phyloP scores from a whole-genome alignment of 129 eudicot species.

The Escallonia herrerae region DNA sequence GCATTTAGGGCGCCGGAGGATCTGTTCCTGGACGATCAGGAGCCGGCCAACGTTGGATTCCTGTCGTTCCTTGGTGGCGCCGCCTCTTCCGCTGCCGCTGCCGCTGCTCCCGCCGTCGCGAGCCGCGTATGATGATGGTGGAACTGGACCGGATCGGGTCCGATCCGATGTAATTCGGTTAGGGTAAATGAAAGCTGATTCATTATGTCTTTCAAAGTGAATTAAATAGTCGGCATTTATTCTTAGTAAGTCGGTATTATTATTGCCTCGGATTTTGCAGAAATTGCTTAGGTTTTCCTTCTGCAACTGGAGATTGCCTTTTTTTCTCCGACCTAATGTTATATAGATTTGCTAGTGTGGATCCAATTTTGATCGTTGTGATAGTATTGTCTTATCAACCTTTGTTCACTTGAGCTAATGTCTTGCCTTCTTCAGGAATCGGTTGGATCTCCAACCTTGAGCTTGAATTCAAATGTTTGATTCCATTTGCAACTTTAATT shows the following conservation, averaged over 20 bases:
- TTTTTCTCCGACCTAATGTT: too few relatives aligned
- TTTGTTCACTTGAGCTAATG: too few relatives aligned
- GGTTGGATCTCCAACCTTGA: too few relatives aligned
- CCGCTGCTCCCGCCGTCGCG: slow-evolving; percentile 42
- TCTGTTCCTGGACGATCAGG: slow-evolving; percentile 69
- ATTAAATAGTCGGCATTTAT: slow-evolving; percentile 1
- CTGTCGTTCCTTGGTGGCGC: slow-evolving; percentile 82
- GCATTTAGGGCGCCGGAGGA: slow-evolving; percentile 77
- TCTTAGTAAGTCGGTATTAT: background rate
- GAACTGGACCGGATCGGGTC: background rate
- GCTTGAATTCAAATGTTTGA: too few relatives aligned
- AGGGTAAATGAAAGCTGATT: slow-evolving; percentile 1
- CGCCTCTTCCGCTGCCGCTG: slow-evolving; percentile 46
- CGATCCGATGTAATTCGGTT: background rate
- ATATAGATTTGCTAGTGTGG: too few relatives aligned
- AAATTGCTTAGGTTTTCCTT: slow-evolving; percentile 18
- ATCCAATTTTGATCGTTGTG: too few relatives aligned
- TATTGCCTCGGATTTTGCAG: slow-evolving; percentile 7
- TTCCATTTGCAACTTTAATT: too few relatives aligned
- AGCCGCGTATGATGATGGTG: slow-evolving; percentile 41
- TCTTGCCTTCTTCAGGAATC: too few relatives aligned
- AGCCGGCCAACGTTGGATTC: slow-evolving; percentile 53
- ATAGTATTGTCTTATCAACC: too few relatives aligned
- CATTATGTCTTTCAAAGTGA: background rate
- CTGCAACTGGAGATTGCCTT: slow-evolving; percentile 4